Evolutionary conservation across 2,329 filamentous ascomycete genomes (phyloP).

Genomic region (Apiospora sp.): DNA sequence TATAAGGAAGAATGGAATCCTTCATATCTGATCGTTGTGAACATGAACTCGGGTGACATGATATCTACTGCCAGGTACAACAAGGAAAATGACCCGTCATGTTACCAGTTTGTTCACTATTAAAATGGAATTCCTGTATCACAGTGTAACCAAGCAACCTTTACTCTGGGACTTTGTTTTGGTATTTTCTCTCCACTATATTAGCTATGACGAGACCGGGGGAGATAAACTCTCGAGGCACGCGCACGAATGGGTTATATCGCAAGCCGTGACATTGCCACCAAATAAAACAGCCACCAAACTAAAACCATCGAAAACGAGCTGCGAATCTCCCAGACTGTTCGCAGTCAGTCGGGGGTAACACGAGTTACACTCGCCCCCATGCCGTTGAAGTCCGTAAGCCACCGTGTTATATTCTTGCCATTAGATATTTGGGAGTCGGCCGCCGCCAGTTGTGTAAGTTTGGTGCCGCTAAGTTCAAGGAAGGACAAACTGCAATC

Average conservation of each 20-base stretch:
- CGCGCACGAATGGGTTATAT: not conserved
- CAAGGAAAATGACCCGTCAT: not conserved
- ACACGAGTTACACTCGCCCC: not conserved
- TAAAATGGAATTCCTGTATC: not conserved
- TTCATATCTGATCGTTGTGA: not conserved
- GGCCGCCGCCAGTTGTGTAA: conserved; percentile 4
- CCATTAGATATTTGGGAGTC: not conserved
- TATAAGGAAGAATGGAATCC: not conserved
- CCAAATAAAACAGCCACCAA: conserved; percentile 8
- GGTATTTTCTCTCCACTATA: conserved; percentile 8
- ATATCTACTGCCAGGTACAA: not conserved
- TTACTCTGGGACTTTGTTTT: not conserved
- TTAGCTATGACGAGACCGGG: not conserved
- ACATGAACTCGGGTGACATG: not conserved
- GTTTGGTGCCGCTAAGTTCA: not conserved
- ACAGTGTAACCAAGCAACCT: not conserved
- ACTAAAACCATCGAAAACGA: conserved; percentile 8
- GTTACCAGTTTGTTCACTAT: not conserved
- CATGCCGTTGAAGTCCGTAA: not conserved
- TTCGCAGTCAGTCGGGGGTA: not conserved
- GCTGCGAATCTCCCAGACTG: not conserved
- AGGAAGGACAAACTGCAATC: not conserved
- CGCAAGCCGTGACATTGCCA: conserved; percentile 2
- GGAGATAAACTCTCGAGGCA: not conserved
- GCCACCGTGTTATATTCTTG: not conserved